phyloP scores from a whole-genome alignment of 768 basidiomycete species.

The Boletus rubescentipes region DNA sequence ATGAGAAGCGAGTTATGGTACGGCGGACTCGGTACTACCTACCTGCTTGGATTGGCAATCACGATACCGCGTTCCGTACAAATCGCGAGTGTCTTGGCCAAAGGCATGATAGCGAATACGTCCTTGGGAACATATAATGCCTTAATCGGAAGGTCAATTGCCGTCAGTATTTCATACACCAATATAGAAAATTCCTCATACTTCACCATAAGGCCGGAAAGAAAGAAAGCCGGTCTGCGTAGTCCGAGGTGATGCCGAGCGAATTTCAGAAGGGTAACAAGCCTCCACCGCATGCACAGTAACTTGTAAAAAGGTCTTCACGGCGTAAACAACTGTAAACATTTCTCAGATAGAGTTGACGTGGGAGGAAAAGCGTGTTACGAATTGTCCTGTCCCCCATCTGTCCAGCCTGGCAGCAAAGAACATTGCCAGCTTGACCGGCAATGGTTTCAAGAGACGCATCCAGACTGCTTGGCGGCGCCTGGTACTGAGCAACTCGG shows the following conservation, averaged over 20 bases:
- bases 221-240: slow-evolving; percentile 32
- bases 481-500: slow-evolving; percentile 52
- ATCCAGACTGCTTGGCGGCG: slow-evolving; percentile 46
- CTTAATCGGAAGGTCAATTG: slow-evolving; percentile 34
- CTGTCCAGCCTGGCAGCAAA: slow-evolving; percentile 60
- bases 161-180: background rate
- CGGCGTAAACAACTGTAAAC: slow-evolving; percentile 61
- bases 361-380: slow-evolving; percentile 31
- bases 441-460: slow-evolving; percentile 63
- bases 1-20: background rate
- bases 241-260: slow-evolving; percentile 37
- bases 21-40: slow-evolving; percentile 19
- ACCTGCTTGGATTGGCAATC: slow-evolving; percentile 71
- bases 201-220: slow-evolving; percentile 68
- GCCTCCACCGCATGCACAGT: slow-evolving; percentile 64
- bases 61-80: slow-evolving; percentile 64
- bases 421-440: slow-evolving; percentile 50
- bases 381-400: slow-evolving; percentile 56
- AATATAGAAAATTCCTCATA: slow-evolving; percentile 32
- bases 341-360: slow-evolving; percentile 4
- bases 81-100: slow-evolving; percentile 64
- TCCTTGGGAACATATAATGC: slow-evolving; percentile 71
- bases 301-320: slow-evolving; percentile 59
- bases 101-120: slow-evolving; percentile 55
- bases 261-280: slow-evolving; percentile 38